Conservation (phyloP, 2,329 filamentous ascomycete genomes). For the Neonectria sp. region DNA sequence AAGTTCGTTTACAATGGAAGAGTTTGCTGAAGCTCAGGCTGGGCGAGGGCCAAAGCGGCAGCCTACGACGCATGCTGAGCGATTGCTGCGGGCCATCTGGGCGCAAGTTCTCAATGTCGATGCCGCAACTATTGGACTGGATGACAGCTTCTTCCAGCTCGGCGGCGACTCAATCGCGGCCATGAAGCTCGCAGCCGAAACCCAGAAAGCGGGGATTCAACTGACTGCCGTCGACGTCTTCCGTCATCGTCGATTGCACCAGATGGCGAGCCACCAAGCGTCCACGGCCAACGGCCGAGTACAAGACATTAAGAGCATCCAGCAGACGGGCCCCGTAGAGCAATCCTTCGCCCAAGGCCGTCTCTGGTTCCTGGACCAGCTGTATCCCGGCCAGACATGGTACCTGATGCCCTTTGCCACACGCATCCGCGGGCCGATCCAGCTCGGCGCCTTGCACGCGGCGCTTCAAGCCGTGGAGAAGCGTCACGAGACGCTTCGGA, state of each 20-base stretch:
- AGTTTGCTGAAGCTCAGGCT: conserved; percentile 56
- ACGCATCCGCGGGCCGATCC: conserved; percentile 23
- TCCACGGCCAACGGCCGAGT: background rate
- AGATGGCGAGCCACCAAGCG: background rate
- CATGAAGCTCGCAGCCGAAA: conserved; percentile 59
- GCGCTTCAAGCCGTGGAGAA: conserved; percentile 26
- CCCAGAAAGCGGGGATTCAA: conserved; percentile 17
- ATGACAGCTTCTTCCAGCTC: conserved; percentile 62
- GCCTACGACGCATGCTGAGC: conserved; percentile 27
- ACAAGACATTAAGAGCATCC: background rate
- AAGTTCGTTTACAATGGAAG: conserved; percentile 19
- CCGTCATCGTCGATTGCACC: conserved; percentile 9
- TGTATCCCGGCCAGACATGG: conserved; percentile 19
- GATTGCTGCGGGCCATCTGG: conserved; percentile 55
- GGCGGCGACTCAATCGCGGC: conserved; percentile 53
- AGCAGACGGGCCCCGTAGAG: conserved; percentile 19
- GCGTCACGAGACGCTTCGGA: conserved; percentile 22
- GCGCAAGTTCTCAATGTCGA: conserved; percentile 52
- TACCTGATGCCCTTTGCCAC: conserved; percentile 28
- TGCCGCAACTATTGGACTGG: conserved; percentile 53
- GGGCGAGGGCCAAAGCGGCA: conserved; percentile 5
- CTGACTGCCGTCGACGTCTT: conserved; percentile 34
- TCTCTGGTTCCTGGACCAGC: conserved; percentile 33
- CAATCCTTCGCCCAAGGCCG: conserved; percentile 21
- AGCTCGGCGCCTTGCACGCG: conserved; percentile 10